Percentiles rank a stretch among this genome's conserved stretches.
These are phyloP conservation scores for Coemansia sp. DNA, from an alignment of 371 early-diverging fungal species.

Conservation along the genomic window DNA sequence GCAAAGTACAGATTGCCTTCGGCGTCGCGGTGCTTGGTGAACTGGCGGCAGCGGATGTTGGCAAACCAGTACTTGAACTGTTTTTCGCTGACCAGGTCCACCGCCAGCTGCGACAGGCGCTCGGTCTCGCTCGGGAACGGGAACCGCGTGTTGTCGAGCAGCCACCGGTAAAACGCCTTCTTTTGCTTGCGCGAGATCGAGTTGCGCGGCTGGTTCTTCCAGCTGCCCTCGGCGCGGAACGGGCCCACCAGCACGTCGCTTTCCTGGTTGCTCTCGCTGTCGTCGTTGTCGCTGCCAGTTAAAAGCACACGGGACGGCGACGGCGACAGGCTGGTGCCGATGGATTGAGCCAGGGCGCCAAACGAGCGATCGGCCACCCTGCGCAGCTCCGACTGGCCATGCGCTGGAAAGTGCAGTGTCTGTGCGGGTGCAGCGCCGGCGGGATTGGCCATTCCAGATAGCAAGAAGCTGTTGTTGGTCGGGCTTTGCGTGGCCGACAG, in stretches of 20 bases:
- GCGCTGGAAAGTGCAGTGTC: not conserved
- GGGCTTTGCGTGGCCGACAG: conserved; percentile 7
- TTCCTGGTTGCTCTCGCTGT: conserved; percentile 14
- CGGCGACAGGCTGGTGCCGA: not conserved
- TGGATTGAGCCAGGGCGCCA: not conserved
- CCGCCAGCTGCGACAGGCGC: conserved; percentile 12
- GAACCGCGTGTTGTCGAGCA: conserved; percentile 18
- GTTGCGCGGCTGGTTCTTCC: conserved; percentile 38
- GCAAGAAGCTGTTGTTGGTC: not conserved
- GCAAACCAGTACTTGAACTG: conserved; percentile 45
- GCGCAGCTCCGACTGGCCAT: not conserved
- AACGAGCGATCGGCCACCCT: not conserved
- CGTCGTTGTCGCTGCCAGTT: not conserved
- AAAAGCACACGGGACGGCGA: not conserved
- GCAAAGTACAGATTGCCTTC: conserved; percentile 22
- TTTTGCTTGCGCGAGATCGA: conserved; percentile 32
- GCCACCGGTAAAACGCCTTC: conserved; percentile 28
- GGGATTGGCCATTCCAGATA: not conserved
- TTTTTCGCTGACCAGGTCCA: conserved; percentile 21
- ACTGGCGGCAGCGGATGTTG: conserved; percentile 41
- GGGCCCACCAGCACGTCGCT: not conserved
- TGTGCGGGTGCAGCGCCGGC: not conserved
- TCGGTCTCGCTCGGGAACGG: conserved; percentile 34
- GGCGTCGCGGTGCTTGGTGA: conserved; percentile 18
- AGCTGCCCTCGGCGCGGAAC: not conserved